phyloP scores from a whole-genome alignment of 2,329 filamentous ascomycete species.

The Clathrospora elynae region DNA sequence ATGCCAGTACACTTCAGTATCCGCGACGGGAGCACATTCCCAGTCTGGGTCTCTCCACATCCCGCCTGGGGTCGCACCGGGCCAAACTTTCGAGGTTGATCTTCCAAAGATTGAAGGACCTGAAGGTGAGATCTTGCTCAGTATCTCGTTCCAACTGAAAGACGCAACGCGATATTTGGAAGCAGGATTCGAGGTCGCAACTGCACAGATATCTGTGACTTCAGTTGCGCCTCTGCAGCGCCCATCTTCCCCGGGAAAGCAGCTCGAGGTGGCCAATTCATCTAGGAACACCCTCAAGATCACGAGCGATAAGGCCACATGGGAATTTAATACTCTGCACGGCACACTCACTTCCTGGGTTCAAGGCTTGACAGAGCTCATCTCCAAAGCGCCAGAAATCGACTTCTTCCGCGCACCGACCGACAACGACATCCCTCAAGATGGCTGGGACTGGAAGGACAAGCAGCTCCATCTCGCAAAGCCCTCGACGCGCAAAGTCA shows the following conservation, averaged over 20 bases:
- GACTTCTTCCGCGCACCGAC: constrained; percentile 68
- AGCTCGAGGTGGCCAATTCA: constrained; percentile 36
- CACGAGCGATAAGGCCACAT: constrained; percentile 43
- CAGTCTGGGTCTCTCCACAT: constrained; percentile 29
- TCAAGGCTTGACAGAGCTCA: constrained; percentile 39
- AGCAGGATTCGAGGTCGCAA: constrained; percentile 46
- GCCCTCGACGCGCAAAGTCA: constrained; percentile 33
- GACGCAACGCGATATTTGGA: constrained; percentile 38
- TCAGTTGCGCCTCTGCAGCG: constrained; percentile 15
- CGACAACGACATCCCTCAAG: constrained; percentile 65
- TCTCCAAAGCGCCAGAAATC: constrained; percentile 47
- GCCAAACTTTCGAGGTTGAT: constrained; percentile 33
- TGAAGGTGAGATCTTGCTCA: constrained; percentile 25
- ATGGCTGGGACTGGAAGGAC: constrained; percentile 63
- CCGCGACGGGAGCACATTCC: constrained; percentile 7
- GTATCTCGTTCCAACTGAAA: constrained; percentile 43
- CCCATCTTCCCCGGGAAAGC: constrained; percentile 50
- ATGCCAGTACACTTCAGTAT: constrained; percentile 23
- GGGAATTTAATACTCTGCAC: constrained; percentile 59
- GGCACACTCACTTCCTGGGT: constrained; percentile 53
- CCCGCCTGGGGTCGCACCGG: constrained; percentile 32
- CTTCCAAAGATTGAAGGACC: constrained; percentile 24
- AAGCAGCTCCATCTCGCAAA: constrained; percentile 36
- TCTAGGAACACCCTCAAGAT: constrained; percentile 31
- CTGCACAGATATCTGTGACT: constrained; percentile 37